These are phyloP conservation scores for Ustilaginoidea virens DNA, from an alignment of 2,329 filamentous ascomycete genomes.

Conservation along the genomic window DNA sequence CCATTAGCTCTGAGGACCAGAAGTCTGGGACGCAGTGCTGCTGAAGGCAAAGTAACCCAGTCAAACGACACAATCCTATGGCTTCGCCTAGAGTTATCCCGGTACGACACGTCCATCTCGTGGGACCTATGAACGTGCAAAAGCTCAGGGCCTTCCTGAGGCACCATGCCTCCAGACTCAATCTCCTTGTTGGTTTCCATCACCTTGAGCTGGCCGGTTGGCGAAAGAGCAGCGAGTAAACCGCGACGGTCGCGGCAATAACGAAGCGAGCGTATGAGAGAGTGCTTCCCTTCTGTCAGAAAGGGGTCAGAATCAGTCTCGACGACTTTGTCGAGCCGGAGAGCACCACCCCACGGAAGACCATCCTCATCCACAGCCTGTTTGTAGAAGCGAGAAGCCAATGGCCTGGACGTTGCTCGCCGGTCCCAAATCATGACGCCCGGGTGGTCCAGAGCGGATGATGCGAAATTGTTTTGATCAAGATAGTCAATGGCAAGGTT, in stretches of 20 bases:
- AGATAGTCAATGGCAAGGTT: constrained; percentile 64
- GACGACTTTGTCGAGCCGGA: constrained; percentile 42
- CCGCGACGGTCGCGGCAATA: constrained; percentile 49
- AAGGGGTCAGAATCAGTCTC: constrained; percentile 36
- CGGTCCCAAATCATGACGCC: constrained; percentile 67
- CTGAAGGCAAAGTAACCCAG: constrained; percentile 45
- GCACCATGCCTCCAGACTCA: constrained; percentile 18
- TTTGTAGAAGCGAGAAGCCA: constrained; percentile 37
- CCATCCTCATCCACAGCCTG: constrained; percentile 45
- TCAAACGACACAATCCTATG: constrained; percentile 53
- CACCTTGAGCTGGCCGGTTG: constrained; percentile 47
- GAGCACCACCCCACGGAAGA: constrained; percentile 45
- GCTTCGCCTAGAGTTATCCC: constrained; percentile 33
- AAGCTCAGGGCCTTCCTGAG: constrained; percentile 38
- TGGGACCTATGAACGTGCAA: constrained; percentile 43
- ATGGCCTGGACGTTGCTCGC: constrained; percentile 38
- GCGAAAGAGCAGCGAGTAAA: constrained; percentile 44
- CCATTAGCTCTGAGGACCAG: constrained; percentile 45
- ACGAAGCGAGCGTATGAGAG: constrained; percentile 45
- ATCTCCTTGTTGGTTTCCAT: constrained; percentile 42
- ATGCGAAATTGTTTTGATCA: constrained; percentile 74
- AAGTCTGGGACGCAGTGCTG: constrained; percentile 39
- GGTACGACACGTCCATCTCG: constrained; percentile 45
- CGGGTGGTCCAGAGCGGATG: constrained; percentile 60
- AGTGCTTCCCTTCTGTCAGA: constrained; percentile 37